phyloP scores from a whole-genome alignment of 1,284 basidiomycete genomes.

The Coriolopsis trogii region DNA sequence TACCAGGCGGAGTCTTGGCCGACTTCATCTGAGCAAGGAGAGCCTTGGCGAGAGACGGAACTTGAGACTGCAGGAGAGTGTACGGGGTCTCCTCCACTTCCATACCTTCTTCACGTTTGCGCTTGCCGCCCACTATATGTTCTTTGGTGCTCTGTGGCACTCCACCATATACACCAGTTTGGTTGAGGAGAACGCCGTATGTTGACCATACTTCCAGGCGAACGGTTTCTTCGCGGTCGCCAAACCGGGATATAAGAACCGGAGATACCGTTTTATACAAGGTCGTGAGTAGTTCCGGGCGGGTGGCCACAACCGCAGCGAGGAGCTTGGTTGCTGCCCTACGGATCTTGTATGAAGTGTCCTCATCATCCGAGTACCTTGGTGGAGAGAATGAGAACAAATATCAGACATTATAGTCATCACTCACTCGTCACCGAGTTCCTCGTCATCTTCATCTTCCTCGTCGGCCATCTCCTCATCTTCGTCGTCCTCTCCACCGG shows the following conservation, averaged over 20 bases:
- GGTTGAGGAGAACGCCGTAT: slow-evolving; percentile 79
- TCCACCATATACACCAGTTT: slow-evolving; percentile 79
- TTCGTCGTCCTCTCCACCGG: slow-evolving; percentile 75
- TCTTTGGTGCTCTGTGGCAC: slow-evolving; percentile 56
- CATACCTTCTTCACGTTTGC: slow-evolving; percentile 80
- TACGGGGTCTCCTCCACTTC: slow-evolving; percentile 81
- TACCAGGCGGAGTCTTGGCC: slow-evolving; percentile 76
- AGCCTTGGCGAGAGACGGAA: slow-evolving; percentile 79
- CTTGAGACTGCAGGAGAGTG: slow-evolving; percentile 70
- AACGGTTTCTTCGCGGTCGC: slow-evolving; percentile 95
- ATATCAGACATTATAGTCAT: too few relatives aligned
- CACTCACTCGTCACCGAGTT: slow-evolving; percentile 77
- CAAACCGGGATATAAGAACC: slow-evolving; percentile 87
- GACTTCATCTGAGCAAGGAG: slow-evolving; percentile 85
- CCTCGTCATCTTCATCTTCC: slow-evolving; percentile 80
- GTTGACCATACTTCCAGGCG: slow-evolving; percentile 93
- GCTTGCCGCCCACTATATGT: slow-evolving; percentile 61
- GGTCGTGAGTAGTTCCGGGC: slow-evolving; percentile 80
- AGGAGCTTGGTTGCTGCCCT: slow-evolving; percentile 92
- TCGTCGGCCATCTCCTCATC: slow-evolving; percentile 84
- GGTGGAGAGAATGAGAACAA: too few relatives aligned
- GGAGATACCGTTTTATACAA: slow-evolving; percentile 88
- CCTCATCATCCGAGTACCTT: slow-evolving; percentile 98
- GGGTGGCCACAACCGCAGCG: slow-evolving; percentile 82
- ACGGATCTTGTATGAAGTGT: slow-evolving; percentile 98